Evolutionary conservation across 805 yeast species (phyloP).

Genomic region (Kazachstania bromeliacearum): DNA sequence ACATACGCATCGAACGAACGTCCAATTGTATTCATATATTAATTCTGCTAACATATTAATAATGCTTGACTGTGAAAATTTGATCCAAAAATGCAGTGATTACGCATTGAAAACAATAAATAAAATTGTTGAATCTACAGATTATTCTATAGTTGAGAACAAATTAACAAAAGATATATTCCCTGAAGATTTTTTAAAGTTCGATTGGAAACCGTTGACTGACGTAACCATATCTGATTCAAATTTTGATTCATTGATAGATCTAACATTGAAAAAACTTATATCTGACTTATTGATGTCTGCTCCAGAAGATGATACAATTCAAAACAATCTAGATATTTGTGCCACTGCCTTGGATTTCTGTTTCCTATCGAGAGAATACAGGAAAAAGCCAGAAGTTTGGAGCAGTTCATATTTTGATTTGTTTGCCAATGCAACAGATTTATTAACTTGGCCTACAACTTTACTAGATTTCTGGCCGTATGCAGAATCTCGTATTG

Average conservation of each 20-base stretch:
- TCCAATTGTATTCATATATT: neutral
- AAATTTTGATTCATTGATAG: constrained; percentile 10
- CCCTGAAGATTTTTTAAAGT: constrained; percentile 5
- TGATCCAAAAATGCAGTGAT: constrained; percentile 1
- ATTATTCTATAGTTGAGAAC: neutral
- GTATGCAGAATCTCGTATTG: constrained; percentile 23
- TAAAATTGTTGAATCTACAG: neutral
- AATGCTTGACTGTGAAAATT: neutral
- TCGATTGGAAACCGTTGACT: constrained; percentile 12
- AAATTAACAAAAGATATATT: constrained; percentile 1
- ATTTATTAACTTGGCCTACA: constrained; percentile 20
- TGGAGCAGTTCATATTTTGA: constrained; percentile 23
- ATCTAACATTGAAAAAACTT: constrained; percentile 11
- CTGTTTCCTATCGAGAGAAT: constrained; percentile 15
- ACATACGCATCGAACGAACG: neutral
- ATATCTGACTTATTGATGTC: constrained; percentile 9
- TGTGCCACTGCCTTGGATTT: constrained; percentile 20
- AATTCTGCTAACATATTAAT: neutral
- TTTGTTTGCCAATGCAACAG: constrained; percentile 14
- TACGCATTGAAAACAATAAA: neutral
- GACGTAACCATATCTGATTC: neutral
- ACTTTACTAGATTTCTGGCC: constrained; percentile 22
- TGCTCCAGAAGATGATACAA: neutral
- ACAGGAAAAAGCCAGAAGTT: constrained; percentile 8
- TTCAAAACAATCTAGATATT: constrained; percentile 1